Base-by-base conservation (phyloP, 441 rosid genomes). In the Hura crepitans region DNA sequence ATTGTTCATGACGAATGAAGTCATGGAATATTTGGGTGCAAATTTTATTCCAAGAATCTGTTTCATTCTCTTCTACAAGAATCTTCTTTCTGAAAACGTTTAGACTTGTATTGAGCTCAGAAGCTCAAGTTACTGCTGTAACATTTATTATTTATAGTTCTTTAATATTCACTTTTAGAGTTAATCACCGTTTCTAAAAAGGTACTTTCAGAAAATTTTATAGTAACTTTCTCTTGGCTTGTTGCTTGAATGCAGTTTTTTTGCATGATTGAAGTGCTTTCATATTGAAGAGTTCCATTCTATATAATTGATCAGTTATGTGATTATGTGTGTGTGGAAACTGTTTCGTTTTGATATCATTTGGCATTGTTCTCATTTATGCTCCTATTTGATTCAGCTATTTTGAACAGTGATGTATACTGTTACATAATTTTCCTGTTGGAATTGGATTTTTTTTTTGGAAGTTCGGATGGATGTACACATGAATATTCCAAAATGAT, bases 371-470 rank as follows among this genome's bases (percentile, higher is more conserved):
- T 30, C 62, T n/a, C 42, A 58, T 5, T 58, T 17, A 33, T 33
- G 45, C 45, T 33, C 2, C 64, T 1, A 18, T 10, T n/a, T 33
- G 42, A 58, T 30, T 14, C 28, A 51, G 56, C 56, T 51, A 49
- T 17, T 11, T 1, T 6, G 22, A n/a, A 51, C 6, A 10, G 54
- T 6, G 23, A n/a, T 49, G 9, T 14, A 5, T 14, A 13, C 6
- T 58, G 5, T 0, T 58, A 9, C 3, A 30, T 14, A 13, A 30
- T 6, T 58, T 59, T 35, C 33, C 8, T 33, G 17, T 59, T 35
- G 45, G 64, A 59, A 23, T 59, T 59, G 45, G 43, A 30, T 6
- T 58, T 58, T 58, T n/a, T 8, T 58, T n/a, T 8, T 30, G 62
- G 5, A 18, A 0, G 1, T 59, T 25, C 35, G 23, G 23, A 39